Base-by-base conservation (phyloP, 352 stramenopile species). In the Globisporangium heterothallicum region DNA sequence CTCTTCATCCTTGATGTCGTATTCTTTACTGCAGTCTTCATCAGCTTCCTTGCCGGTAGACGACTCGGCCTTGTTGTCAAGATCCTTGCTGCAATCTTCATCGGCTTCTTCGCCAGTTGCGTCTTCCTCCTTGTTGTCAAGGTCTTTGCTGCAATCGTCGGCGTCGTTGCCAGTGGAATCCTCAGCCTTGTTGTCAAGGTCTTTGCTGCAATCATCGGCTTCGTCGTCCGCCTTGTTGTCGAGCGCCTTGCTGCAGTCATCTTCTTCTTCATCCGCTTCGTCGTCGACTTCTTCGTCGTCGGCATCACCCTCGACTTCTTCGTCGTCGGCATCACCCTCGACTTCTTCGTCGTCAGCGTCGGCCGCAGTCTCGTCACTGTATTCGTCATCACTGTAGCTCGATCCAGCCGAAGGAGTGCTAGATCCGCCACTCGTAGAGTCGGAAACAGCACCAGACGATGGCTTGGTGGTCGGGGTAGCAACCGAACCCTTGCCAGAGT, bases 191-290 rank as follows among this genome's bases (percentile, higher is more conserved):
- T 53, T 59, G 46, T 61, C 54, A 0, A 53, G 24, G 6, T 51
- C 55, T 40, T 61, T 49, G 38, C 27, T 53, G 51, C 54, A 59
- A 47, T 61, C 54, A n/a, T 57, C 56, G 4, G 55, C 57, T 19
- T 59, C 56, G 6, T 53, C 55, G 25, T 50, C 59, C n/a, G 49
- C 63, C 13, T 64, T 58, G 5, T 65, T 48, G 27, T 63, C 61
- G 12, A 63, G 57, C 27, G 66, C 63, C 40, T 75, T 46, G 12
- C 53, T 65, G 49, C 66, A 75, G 19, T 67, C 48, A 2, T 55
- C 48, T 4, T 34, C 42, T 1, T n/a, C 32, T 18, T 38, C 9
- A 38, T 10, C 32, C n/a, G 14, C 42, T 9, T 49, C 42, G 5
- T 27, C 29, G 7, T 42, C 46, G 22, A 49, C 22, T 38, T 56